Base-by-base conservation (phyloP, 805 yeast genomes). In the Candida oleophila region DNA sequence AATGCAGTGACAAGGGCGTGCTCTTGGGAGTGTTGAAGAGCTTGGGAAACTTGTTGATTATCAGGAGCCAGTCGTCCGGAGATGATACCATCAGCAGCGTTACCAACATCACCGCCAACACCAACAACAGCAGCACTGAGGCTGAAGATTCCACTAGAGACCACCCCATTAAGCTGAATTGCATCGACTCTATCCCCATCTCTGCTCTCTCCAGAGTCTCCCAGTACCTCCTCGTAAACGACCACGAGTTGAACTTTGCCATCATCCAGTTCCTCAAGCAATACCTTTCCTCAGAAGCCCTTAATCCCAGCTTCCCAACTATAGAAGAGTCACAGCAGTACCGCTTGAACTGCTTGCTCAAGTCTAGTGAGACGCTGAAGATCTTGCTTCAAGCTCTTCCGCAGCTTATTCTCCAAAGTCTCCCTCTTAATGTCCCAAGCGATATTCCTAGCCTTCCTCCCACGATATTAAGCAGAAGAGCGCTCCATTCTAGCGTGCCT, bases 251-350 rank as follows among this genome's bases (percentile, higher is more conserved):
- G 45, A 68, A 82, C 16, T 69, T 83, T 22, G 85, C 96, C 0
- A 80, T 87, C 0, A 73, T 94, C 52, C 96, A 87, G 61, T 86
- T 94, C 61, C 62, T 94, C 28, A 88, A 88, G 57, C 96, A 89
- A 65, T 91, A 81, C 57, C 72, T 85, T 51, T 72, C 82, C 33
- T 85, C 92, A 5, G 83, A 86, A 47, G 74, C 77, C 3, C 54
- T 62, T 42, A 67, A 68, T 49, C 61, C 68, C 4, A 59, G 59
- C 28, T 55, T 52, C 49, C 56, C 65, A 28, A 57, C 64, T 12
- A 55, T 66, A 18, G 54, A 59, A 42, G 65, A 61, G 16, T 65
- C 73, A 5, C 74, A 71, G 55, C 48, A 52, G 25, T 53, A 53
- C 45, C 58, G 77, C 46, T 61, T 71, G 45, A 73, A 68, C 35